Evolutionary conservation across 1,284 basidiomycete genomes (phyloP), one percentile per base, ranked within the genome.

Genomic region (Boletus semigastroideus): DNA sequence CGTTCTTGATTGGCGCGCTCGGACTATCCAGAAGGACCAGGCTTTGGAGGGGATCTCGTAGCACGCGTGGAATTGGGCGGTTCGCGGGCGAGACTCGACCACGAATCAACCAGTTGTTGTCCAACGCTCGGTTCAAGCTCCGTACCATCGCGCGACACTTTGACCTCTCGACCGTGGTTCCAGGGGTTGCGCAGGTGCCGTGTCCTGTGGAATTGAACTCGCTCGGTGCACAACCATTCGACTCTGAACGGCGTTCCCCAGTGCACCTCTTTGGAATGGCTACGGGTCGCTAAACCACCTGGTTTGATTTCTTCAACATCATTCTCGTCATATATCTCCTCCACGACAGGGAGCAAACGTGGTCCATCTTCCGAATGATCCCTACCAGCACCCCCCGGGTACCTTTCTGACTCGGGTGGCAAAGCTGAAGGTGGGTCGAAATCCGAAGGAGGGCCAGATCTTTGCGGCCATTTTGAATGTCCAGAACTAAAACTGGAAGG

Each of bases 101-200:
- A 96, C 62, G 93, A 89, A 1, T 86, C 83, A 52, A 96, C 62
- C 44, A 97, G 69, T 60, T 73, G 75, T 53, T 83, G 75, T 7
- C 91, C 93, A 33, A 94, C 81, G n/a, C 66, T 66, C 2, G 94
- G 92, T 68, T 96, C 94, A 22, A 97, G 70, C 70, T 97, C 94
- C 1, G 94, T 96, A 13, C 94, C 94, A 64, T 97, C 94, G 48
- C 93, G 78, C 12, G 92, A 96, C 11, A 94, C 87, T 75, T 95
- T 96, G 57, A 96, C 83, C 67, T 96, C 92, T 44, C 90, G 78
- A 56, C 90, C 90, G 63, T 92, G 86, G 59, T 96, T 95, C 94
- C 94, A 97, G 0, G 90, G 90, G 64, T 97, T 97, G 37, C 92
- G 84, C 48, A 96, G 70, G 63, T 92, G 87, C 40, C 86, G 79